phyloP scores from a whole-genome alignment of 1,284 basidiomycete genomes.

The Hymenochaete sp. region DNA sequence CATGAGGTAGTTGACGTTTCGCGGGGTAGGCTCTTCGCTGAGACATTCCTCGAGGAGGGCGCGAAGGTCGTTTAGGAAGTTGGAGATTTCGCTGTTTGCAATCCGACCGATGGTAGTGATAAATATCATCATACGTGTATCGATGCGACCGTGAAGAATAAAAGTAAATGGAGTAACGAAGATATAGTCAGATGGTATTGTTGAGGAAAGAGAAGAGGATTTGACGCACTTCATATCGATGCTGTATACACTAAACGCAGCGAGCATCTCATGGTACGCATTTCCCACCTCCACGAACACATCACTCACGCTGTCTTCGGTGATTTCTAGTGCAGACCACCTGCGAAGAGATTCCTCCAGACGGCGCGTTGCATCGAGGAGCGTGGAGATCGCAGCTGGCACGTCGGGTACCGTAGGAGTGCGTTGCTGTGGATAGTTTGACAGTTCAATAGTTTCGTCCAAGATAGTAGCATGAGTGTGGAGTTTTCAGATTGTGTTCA shows the following conservation, averaged over 20 bases:
- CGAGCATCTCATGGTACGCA: slow-evolving; percentile 81
- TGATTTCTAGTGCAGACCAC: slow-evolving; percentile 64
- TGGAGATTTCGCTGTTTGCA: slow-evolving; percentile 65
- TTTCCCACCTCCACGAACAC: slow-evolving; percentile 91
- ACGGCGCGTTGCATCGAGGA: slow-evolving; percentile 81
- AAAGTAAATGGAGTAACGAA: slow-evolving; percentile 10
- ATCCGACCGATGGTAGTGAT: neutral
- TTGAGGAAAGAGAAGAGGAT: slow-evolving; percentile 8
- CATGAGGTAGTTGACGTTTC: slow-evolving; percentile 65
- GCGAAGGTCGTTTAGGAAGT: slow-evolving; percentile 75
- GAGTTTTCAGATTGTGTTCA: too few relatives aligned
- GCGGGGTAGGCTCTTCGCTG: slow-evolving; percentile 73
- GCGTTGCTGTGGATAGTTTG: too few relatives aligned
- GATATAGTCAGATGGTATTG: neutral
- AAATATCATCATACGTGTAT: slow-evolving; percentile 2
- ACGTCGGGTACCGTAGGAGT: slow-evolving; percentile 35
- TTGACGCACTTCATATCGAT: slow-evolving; percentile 72
- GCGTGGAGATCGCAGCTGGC: slow-evolving; percentile 64
- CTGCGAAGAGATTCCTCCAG: slow-evolving; percentile 73
- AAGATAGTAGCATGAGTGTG: too few relatives aligned
- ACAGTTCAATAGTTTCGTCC: too few relatives aligned
- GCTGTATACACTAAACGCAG: slow-evolving; percentile 68
- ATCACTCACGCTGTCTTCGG: slow-evolving; percentile 80
- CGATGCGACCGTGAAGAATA: neutral
- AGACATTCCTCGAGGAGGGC: slow-evolving; percentile 78